These are phyloP conservation scores for Ploettnerulaceae sp. DNA, from an alignment of 2,329 filamentous ascomycete species.

Conservation along the genomic window DNA sequence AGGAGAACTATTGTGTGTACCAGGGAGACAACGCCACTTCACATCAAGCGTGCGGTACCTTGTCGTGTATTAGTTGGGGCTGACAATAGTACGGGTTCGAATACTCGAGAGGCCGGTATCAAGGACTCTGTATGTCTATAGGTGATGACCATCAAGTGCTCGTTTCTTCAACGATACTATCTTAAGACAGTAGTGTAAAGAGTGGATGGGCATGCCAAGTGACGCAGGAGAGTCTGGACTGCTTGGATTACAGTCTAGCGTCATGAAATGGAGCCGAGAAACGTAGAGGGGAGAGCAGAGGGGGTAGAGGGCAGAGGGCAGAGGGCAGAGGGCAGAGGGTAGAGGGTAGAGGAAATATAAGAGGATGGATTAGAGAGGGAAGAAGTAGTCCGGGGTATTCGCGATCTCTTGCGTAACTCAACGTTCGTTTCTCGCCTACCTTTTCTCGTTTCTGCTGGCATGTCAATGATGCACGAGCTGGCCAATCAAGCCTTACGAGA, in stretches of 20 bases:
- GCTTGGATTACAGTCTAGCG: too few species aligned
- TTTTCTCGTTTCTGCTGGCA: too few species aligned
- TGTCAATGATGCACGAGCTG: too few species aligned
- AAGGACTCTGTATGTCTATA: neutral
- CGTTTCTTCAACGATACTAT: neutral
- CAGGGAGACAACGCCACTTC: neutral
- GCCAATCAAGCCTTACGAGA: too few species aligned
- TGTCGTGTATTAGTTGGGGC: constrained; percentile 1
- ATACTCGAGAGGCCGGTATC: neutral
- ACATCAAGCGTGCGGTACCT: neutral
- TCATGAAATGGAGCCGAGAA: neutral
- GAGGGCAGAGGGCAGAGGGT: neutral
- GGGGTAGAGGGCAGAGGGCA: neutral
- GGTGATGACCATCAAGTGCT: constrained; percentile 1
- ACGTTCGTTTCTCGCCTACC: too few species aligned
- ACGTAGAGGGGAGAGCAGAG: neutral
- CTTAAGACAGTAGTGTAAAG: neutral
- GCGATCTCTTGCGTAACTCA: too few species aligned
- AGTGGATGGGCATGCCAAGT: neutral
- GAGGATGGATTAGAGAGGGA: neutral
- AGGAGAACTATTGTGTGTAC: neutral
- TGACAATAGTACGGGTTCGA: neutral
- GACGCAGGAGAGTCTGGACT: neutral
- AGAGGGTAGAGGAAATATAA: neutral
- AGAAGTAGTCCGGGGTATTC: too few species aligned